These are phyloP conservation scores for Wickerhamomyces bisporus DNA, from an alignment of 805 yeast species.

Conservation along the genomic window DNA sequence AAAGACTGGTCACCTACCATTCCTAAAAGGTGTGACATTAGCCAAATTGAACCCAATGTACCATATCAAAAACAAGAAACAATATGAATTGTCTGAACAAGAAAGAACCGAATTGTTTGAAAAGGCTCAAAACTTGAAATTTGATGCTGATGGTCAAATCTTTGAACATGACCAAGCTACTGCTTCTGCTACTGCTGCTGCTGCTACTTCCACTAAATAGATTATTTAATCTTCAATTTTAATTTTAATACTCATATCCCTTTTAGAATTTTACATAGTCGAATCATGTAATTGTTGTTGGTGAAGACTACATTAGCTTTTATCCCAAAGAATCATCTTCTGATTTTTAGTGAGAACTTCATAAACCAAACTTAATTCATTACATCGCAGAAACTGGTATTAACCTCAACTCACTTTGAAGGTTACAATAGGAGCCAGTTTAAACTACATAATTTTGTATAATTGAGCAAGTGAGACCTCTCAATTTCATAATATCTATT, in stretches of 20 bases:
- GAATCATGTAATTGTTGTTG: too few relatives aligned
- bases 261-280: too few relatives aligned
- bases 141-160: conserved; percentile 31
- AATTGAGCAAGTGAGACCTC: too few relatives aligned
- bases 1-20: conserved; percentile 76
- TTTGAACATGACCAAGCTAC: conserved; percentile 5
- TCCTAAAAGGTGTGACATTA: conserved; percentile 43
- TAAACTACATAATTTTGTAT: too few relatives aligned
- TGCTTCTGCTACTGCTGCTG: not conserved
- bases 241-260: not conserved
- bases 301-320: not conserved
- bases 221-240: not conserved
- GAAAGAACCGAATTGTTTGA: conserved; percentile 50
- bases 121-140: conserved; percentile 33
- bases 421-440: too few relatives aligned
- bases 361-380: too few relatives aligned
- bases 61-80: conserved; percentile 64
- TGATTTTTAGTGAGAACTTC: too few relatives aligned
- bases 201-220: not conserved
- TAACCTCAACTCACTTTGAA: too few relatives aligned
- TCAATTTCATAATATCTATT: too few relatives aligned
- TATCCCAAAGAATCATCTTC: not conserved
- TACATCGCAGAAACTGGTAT: too few relatives aligned
- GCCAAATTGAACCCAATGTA: conserved; percentile 66
- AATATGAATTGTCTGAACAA: conserved; percentile 46